Percentiles rank a stretch among this genome's conserved stretches.
Evolutionary conservation across 2,329 filamentous ascomycete species (phyloP).

Genomic region (Fusarium camptoceras): DNA sequence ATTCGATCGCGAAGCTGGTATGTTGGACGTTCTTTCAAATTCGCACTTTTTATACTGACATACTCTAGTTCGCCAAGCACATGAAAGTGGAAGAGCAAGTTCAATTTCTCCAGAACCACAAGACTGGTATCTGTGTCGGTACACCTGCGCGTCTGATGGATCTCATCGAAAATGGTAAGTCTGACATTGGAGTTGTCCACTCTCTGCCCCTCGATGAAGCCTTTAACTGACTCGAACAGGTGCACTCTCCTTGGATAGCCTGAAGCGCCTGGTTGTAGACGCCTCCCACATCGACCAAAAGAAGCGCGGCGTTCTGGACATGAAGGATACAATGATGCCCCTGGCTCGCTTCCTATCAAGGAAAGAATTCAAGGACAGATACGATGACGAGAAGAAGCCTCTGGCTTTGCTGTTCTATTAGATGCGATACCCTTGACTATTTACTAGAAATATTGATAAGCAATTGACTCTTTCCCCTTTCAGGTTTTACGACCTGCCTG

Average conservation of each 20-base stretch:
- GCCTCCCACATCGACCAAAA: conserved; percentile 95
- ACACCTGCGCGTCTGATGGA: conserved; percentile 87
- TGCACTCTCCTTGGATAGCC: conserved; percentile 74
- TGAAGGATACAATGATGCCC: conserved; percentile 90
- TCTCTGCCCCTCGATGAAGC: background rate
- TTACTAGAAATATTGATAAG: conserved; percentile 7
- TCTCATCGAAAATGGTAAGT: conserved; percentile 81
- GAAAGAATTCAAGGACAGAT: conserved; percentile 77
- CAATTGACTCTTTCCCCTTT: background rate
- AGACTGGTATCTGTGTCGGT: conserved; percentile 88
- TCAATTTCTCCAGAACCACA: conserved; percentile 74
- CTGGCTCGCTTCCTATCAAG: conserved; percentile 79
- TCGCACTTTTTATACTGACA: background rate
- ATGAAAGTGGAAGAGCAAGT: conserved; percentile 94
- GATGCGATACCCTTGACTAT: conserved; percentile 44
- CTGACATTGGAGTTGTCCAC: background rate
- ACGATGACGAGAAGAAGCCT: conserved; percentile 68
- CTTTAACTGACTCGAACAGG: conserved; percentile 53
- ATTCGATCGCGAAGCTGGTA: conserved; percentile 83
- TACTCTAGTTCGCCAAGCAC: conserved; percentile 85
- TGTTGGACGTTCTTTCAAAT: conserved; percentile 10
- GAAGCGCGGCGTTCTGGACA: conserved; percentile 92
- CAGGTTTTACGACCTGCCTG: background rate
- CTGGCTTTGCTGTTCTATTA: conserved; percentile 75
- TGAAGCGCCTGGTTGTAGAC: conserved; percentile 88